Evolutionary conservation across 768 basidiomycete species (phyloP).

Genomic region (Tricholomella constricta): DNA sequence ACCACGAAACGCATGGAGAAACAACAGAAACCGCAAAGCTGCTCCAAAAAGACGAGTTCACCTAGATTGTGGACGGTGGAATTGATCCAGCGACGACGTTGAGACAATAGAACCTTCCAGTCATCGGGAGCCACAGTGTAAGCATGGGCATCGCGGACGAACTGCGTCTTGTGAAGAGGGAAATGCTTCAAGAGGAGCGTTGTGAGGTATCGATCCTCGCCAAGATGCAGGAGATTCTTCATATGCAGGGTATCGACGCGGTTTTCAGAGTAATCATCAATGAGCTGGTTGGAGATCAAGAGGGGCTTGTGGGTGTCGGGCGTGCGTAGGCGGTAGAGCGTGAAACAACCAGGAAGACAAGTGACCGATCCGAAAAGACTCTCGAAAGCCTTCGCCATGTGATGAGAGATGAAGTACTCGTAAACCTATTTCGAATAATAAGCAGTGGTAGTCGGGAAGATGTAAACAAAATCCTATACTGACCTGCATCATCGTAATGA

Average conservation of each 20-base stretch:
- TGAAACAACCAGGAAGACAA: slow-evolving; percentile 98
- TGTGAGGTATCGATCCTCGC: slow-evolving; percentile 98
- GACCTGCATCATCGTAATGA: slow-evolving; percentile 97
- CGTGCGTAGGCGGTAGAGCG: slow-evolving; percentile 92
- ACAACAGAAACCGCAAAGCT: slow-evolving; percentile 95
- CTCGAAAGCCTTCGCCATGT: slow-evolving; percentile 98
- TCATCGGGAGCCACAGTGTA: slow-evolving; percentile 95
- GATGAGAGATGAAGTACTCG: slow-evolving; percentile 99
- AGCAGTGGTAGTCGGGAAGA: neutral
- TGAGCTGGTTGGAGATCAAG: slow-evolving; percentile 86
- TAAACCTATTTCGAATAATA: slow-evolving; percentile 62
- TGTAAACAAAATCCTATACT: slow-evolving; percentile 13
- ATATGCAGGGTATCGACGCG: slow-evolving; percentile 97
- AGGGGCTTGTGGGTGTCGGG: slow-evolving; percentile 95
- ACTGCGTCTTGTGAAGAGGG: slow-evolving; percentile 92
- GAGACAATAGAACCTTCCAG: slow-evolving; percentile 91
- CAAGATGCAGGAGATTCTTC: slow-evolving; percentile 97
- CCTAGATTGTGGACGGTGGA: slow-evolving; percentile 97
- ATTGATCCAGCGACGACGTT: slow-evolving; percentile 99
- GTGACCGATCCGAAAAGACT: slow-evolving; percentile 96
- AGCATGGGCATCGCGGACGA: slow-evolving; percentile 92
- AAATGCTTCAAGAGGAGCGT: slow-evolving; percentile 96
- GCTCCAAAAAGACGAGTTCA: slow-evolving; percentile 88
- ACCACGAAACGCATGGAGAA: slow-evolving; percentile 99
- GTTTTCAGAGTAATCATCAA: slow-evolving; percentile 93